Evolutionary conservation across 139 green algal genomes (phyloP).

Genomic region (Chlorella sp.): DNA sequence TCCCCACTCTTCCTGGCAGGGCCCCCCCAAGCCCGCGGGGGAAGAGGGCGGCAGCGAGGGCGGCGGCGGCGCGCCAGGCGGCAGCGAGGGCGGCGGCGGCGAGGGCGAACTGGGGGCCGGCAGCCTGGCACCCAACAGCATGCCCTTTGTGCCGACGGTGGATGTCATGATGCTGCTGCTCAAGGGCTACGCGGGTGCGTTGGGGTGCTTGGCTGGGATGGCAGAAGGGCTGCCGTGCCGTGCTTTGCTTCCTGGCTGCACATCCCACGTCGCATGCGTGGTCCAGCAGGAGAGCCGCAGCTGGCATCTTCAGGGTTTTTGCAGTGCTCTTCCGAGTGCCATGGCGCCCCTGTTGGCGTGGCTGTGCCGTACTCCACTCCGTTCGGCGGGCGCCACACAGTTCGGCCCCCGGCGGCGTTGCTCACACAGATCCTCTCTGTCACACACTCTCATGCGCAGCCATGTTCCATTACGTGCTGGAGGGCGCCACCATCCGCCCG

Average conservation of each 20-base stretch:
- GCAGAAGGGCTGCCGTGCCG: neutral
- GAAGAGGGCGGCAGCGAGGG: constrained; percentile 11
- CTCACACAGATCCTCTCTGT: neutral
- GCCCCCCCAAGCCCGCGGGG: neutral
- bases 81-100: neutral
- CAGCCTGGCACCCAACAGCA: neutral
- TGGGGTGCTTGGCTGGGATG: too few relatives aligned
- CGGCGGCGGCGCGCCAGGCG: neutral
- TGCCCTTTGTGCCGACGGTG: constrained; percentile 35
- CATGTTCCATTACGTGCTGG: constrained; percentile 42
- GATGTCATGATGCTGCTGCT: constrained; percentile 45
- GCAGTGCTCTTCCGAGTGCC: neutral
- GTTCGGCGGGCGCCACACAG: too few relatives aligned
- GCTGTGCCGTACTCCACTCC: too few relatives aligned
- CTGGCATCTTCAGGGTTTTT: neutral
- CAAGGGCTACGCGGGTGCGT: constrained; percentile 36
- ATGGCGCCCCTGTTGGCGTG: neutral
- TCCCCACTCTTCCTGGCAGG: neutral
- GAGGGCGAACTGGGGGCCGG: neutral
- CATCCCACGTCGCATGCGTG: neutral
- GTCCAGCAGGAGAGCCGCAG: too few relatives aligned
- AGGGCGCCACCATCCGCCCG: constrained; percentile 14
- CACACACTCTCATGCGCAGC: neutral
- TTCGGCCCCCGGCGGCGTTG: neutral
- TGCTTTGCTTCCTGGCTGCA: neutral